Evolutionary conservation across 805 yeast genomes (phyloP), one percentile per base, ranked within the genome.

Genomic region (Saccharomycopsis sp.): DNA sequence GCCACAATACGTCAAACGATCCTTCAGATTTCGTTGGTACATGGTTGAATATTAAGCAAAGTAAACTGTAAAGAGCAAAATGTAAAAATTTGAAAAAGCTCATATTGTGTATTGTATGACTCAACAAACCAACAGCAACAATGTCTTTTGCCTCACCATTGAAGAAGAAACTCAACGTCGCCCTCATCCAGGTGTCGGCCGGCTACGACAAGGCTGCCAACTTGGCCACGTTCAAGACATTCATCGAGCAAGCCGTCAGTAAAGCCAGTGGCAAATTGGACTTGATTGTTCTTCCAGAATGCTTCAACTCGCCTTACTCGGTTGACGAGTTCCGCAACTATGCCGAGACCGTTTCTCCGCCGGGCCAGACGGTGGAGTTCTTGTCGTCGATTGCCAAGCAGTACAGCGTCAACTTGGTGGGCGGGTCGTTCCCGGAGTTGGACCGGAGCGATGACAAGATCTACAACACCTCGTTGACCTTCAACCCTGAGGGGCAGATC

Each of bases 291-390:
- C 65, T 92, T 23, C 98, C 98, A 6, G 97, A 92, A 63, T 87
- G 96, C 63, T 89, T 88, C 73, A 92, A 89, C 59, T 84, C 96
- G 1, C 97, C 97, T 2, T 92, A 92, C 56, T 75, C 94, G 0
- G 95, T 86, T 21, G 73, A 74, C 44, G 80, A 88, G 48, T 92
- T 92, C 61, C 74, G 82, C 4, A 77, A 84, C 45, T 89, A 92
- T 57, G 88, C 95, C 3, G 98, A 92, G 59, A 52, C 59, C n/a
- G 82, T 92, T 32, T 10, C n/a, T n/a, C 94, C 95, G 4, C 58
- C 64, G 1, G 53, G 61, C 2, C 61, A 57, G 27, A 71, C 80
- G 1, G 77, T 89, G 3, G 50, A 59, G 39, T 71, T 82, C 37
- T 61, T 89, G 37, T 65, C 86, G 1, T 55, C 58, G 0, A 58